Evolutionary conservation across 2,329 filamentous ascomycete species (phyloP), one percentile per base, ranked within the genome.

Genomic region (Pyricularia grisea): DNA sequence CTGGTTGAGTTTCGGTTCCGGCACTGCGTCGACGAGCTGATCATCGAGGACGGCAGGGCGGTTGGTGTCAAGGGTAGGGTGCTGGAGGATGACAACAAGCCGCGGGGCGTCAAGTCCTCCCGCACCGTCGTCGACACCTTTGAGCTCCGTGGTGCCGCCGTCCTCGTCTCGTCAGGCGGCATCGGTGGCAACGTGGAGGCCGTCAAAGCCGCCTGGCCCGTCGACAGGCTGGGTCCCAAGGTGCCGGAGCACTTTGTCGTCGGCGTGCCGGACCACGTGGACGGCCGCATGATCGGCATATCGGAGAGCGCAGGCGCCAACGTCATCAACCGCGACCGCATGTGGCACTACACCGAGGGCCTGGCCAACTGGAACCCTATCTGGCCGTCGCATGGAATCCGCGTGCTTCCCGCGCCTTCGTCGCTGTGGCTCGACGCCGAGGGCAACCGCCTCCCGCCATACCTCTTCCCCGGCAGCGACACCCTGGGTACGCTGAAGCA

Each of bases 341-440:
- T 89, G 87, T 89, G 87, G 87, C 87, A 89, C 75, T 89, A 89
- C 74, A 88, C 86, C 12, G 87, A 89, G 73, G 87, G 87, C 0
- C 75, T 89, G 12, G 79, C 82, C 68, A 88, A 89, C 74, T 89
- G 87, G 87, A 77, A 88, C 68, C 80, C 86, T 4, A 88, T 89
- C 75, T 89, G 87, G 87, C 86, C 86, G 0, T 70, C 73, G 17
- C 87, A 89, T 72, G 87, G 87, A 25, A 89, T 89, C 71, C 84
- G 87, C 42, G 81, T 89, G 2, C 77, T 89, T 17, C 85, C 87
- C 0, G 87, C 83, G 0, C 87, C 87, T 0, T 88, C 86, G 0
- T 87, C 86, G 2, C 82, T 89, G 4, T 89, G 87, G 87, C 81
- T 89, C 0, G 87, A 89, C 69, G 87, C 87, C 17, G 84, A 80